phyloP scores from a whole-genome alignment of 106 monocot genomes.

The Hemerocallis citrina region DNA sequence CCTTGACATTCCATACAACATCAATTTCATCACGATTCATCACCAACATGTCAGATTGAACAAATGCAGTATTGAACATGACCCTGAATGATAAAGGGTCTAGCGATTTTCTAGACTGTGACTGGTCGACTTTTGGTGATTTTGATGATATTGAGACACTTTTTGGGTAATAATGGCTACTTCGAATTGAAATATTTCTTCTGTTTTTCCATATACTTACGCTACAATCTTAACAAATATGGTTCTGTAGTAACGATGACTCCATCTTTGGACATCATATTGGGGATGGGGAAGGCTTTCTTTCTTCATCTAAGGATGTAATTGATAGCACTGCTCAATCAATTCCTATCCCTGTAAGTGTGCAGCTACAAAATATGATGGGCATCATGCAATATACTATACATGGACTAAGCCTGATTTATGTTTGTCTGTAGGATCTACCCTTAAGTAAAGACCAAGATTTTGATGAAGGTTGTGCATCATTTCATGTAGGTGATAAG shows the following conservation, averaged over 20 bases:
- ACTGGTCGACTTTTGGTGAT: conserved; percentile 52
- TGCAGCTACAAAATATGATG: neutral
- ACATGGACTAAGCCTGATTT: neutral
- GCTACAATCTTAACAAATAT: neutral
- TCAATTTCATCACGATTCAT: too few relatives aligned
- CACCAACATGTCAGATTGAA: too few relatives aligned
- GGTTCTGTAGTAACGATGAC: conserved; percentile 40
- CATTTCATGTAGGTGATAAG: conserved; percentile 22
- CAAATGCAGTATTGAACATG: conserved; percentile 34
- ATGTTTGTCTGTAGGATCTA: conserved; percentile 28
- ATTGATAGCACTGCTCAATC: conserved; percentile 14
- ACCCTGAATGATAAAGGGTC: conserved; percentile 32
- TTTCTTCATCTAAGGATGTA: conserved; percentile 19
- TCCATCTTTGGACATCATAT: conserved; percentile 42
- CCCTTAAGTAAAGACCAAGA: conserved; percentile 18
- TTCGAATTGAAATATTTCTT: neutral
- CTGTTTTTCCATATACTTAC: too few relatives aligned
- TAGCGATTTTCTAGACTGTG: conserved; percentile 47
- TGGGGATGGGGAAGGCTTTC: conserved; percentile 17
- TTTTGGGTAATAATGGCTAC: conserved; percentile 34
- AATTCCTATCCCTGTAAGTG: conserved; percentile 26
- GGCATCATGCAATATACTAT: neutral
- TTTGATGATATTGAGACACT: conserved; percentile 63
- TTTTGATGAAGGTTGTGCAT: conserved; percentile 31
- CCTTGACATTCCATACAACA: too few relatives aligned